Percentiles rank a stretch among this genome's conserved stretches.
phyloP scores from a whole-genome alignment of 306 rosid genomes.

The Leucaena leucocephala region DNA sequence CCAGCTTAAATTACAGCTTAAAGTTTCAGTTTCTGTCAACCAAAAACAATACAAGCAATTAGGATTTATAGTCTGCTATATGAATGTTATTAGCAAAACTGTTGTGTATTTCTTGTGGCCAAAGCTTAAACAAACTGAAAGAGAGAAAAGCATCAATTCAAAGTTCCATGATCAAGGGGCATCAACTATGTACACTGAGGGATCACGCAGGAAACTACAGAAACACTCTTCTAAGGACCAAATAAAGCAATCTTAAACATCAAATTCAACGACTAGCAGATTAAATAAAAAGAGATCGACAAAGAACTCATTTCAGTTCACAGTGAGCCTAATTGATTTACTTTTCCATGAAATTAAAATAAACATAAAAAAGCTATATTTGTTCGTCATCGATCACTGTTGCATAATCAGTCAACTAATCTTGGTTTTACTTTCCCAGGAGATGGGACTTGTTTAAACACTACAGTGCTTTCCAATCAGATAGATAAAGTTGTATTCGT shows the following conservation, averaged over 20 bases:
- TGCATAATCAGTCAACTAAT: constrained; percentile 3
- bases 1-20: no score
- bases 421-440: neutral
- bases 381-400: neutral
- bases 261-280: neutral
- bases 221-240: neutral
- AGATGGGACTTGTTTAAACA: neutral
- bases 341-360: neutral
- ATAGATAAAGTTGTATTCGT: neutral
- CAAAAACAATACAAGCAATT: neutral
- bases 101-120: neutral
- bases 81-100: neutral
- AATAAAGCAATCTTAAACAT: neutral
- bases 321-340: neutral
- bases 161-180: neutral
- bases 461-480: constrained; percentile 7
- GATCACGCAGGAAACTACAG: neutral
- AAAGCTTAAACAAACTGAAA: neutral
- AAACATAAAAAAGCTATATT: neutral
- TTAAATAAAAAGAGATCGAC: neutral
- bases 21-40: no score
- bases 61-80: neutral
- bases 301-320: neutral
- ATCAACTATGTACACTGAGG: neutral
- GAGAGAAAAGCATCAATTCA: neutral